Evolutionary conservation across 495 filamentous ascomycete species (phyloP), one percentile per base, ranked within the genome.

Genomic region (Polyplosphaeria fusca): DNA sequence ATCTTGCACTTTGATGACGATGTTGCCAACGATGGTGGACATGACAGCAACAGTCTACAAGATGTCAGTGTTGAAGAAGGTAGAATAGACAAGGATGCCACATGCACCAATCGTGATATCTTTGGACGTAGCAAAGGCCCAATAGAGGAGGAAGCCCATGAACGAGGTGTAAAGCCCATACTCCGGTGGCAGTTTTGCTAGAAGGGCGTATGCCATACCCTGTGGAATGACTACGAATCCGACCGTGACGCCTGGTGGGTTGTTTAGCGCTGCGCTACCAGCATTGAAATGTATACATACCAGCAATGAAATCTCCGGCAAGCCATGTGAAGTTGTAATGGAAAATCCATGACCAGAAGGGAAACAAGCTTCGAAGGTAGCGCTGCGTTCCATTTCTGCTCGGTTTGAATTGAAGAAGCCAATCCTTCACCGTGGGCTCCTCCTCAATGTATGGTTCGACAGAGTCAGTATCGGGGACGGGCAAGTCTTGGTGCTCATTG

Each of bases 71-170:
- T 48, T 48, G 20, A 52, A 55, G 65, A 22, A 5, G 9, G 32
- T 13, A 11, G 22, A 43, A 22, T 45, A 2, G 2, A 22, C 67
- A 44, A 16, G 48, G 30, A 35, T 20, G 20, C 1, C 1, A 82
- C 87, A 76, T 74, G 91, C 88, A 14, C 93, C 93, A 47, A 98
- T 96, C 5, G 93, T 96, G 68, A 98, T 97, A 71, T 98, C 93
- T 67, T 98, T 98, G 0, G 94, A 97, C 1, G 93, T 98, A 1
- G 92, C 93, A 65, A 98, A 97, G 67, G 96, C 92, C 93, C 93
- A 97, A 63, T 98, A 98, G 40, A 95, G 69, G 56, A 96, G 68
- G 5, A 96, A 91, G 25, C 93, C 93, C 83, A 97, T 94, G 64
- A 98, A 98, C 0, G 92, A 96, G 1, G 92, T 92, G 67, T 98